phyloP scores from a whole-genome alignment of 768 basidiomycete species.

The Boletus subparvulus region DNA sequence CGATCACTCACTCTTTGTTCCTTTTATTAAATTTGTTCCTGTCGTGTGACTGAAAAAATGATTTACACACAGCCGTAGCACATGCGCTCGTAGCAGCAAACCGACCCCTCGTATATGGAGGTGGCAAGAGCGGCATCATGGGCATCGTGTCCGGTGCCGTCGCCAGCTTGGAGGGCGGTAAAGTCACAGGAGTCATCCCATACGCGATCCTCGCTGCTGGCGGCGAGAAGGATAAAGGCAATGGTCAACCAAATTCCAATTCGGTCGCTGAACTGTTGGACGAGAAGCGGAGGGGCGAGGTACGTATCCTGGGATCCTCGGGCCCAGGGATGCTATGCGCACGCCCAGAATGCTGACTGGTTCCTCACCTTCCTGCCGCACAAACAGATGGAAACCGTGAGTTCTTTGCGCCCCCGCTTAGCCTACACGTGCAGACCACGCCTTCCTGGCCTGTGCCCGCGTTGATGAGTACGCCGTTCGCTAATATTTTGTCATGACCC shows the following conservation, averaged over 20 bases:
- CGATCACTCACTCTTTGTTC: not conserved
- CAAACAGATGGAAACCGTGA: constrained; percentile 34
- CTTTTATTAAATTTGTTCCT: not conserved
- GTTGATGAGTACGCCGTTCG: not conserved
- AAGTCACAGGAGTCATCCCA: constrained; percentile 77
- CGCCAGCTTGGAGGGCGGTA: constrained; percentile 58
- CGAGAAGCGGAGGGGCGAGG: constrained; percentile 36
- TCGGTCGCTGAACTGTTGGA: constrained; percentile 25
- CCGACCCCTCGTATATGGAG: constrained; percentile 81
- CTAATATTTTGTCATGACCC: constrained; percentile 7
- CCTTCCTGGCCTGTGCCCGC: not conserved
- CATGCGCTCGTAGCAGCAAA: constrained; percentile 60
- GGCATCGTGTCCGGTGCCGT: constrained; percentile 71
- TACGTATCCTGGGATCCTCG: constrained; percentile 20
- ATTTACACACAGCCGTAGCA: constrained; percentile 57
- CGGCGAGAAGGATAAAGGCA: constrained; percentile 56
- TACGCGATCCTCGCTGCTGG: constrained; percentile 68
- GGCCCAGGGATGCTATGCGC: not conserved
- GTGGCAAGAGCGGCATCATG: constrained; percentile 84
- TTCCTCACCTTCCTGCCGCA: not conserved
- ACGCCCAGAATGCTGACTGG: constrained; percentile 12
- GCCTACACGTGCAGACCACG: constrained; percentile 4
- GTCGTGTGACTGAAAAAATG: constrained; percentile 1
- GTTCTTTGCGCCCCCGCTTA: not conserved
- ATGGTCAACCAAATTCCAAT: constrained; percentile 22